phyloP scores from a whole-genome alignment of 2,329 filamentous ascomycete species.

The Colletotrichum chlorophyti region DNA sequence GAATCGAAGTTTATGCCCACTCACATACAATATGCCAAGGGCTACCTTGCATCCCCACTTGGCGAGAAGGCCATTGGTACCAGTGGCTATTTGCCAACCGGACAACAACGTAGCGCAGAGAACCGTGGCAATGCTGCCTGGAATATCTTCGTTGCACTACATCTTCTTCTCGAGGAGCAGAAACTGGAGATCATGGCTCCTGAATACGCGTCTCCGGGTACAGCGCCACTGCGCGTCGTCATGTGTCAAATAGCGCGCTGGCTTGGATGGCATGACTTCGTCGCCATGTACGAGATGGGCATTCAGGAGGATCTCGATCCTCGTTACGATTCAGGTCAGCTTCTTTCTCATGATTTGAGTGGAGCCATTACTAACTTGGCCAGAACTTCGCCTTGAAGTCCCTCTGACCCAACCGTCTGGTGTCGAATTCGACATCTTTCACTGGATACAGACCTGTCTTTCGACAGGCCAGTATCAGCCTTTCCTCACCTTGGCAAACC shows the following conservation, averaged over 20 bases:
- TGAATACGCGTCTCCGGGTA: constrained; percentile 50
- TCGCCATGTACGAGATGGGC: constrained; percentile 57
- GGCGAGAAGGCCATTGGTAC: constrained; percentile 61
- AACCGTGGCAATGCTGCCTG: constrained; percentile 66
- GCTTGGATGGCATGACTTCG: constrained; percentile 72
- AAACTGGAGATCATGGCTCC: constrained; percentile 73
- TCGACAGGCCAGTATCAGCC: constrained; percentile 41
- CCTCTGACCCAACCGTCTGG: constrained; percentile 38
- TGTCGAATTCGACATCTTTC: constrained; percentile 46
- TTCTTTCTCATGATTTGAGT: neutral
- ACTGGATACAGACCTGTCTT: constrained; percentile 60
- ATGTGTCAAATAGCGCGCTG: constrained; percentile 83
- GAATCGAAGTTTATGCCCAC: constrained; percentile 51
- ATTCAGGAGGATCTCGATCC: constrained; percentile 55
- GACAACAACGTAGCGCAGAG: constrained; percentile 56
- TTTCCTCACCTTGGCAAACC: constrained; percentile 52
- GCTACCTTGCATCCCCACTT: constrained; percentile 68
- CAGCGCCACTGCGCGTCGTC: constrained; percentile 69
- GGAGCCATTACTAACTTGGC: neutral
- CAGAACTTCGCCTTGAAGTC: constrained; percentile 39
- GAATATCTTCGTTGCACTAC: constrained; percentile 77
- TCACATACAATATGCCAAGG: constrained; percentile 65
- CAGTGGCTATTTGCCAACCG: constrained; percentile 71
- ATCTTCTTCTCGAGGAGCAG: constrained; percentile 87
- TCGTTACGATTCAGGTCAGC: constrained; percentile 47